These are phyloP conservation scores for Phytopythium litorale DNA, from an alignment of 352 stramenopile species.

Conservation along the genomic window DNA sequence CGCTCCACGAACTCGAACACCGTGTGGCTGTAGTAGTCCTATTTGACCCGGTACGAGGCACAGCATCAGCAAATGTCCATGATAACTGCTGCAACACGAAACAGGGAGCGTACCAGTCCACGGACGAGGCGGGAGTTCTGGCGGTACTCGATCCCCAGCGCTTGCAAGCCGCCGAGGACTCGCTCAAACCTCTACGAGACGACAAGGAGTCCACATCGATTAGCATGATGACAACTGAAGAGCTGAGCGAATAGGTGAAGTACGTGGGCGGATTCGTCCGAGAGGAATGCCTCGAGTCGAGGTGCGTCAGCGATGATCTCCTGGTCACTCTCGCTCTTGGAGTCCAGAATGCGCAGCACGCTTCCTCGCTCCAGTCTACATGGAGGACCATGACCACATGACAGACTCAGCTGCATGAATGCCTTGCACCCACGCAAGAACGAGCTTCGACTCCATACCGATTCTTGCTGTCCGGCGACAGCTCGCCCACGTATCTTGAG, in stretches of 20 bases:
- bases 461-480: constrained; percentile 74
- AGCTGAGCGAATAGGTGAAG: background rate
- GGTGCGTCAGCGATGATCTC: constrained; percentile 65
- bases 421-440: background rate
- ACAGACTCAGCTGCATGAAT: background rate
- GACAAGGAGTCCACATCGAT: background rate
- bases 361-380: constrained; percentile 73
- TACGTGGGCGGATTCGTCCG: constrained; percentile 49
- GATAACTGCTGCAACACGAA: background rate
- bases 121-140: constrained; percentile 75
- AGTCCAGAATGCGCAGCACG: constrained; percentile 85
- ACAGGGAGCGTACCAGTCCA: constrained; percentile 48
- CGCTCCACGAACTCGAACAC: constrained; percentile 88
- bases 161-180: constrained; percentile 53
- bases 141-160: constrained; percentile 54
- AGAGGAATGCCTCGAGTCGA: constrained; percentile 58
- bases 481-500: constrained; percentile 44
- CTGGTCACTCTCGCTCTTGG: constrained; percentile 72
- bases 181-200: constrained; percentile 55
- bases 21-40: constrained; percentile 90
- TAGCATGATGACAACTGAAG: background rate
- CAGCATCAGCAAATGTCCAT: background rate
- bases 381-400: background rate
- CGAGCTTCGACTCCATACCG: constrained; percentile 25
- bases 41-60: background rate